Base-by-base conservation (phyloP, 345 rosid species). In the Hypericum androsaemum region DNA sequence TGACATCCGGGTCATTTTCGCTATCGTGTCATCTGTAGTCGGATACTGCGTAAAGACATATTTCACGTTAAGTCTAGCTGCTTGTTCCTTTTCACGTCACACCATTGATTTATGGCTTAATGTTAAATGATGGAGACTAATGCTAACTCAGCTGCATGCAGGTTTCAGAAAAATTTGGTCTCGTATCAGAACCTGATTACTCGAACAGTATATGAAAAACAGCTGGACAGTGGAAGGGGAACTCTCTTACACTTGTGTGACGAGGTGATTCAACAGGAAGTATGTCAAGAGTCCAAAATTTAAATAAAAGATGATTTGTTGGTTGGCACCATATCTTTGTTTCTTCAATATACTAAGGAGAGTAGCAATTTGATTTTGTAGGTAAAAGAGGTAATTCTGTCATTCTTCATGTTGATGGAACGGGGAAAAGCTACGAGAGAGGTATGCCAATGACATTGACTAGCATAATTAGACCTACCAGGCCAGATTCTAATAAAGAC, bases 11-110 rank as follows among this genome's bases (percentile, higher is more conserved):
- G 97, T 92, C 64, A 82, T 82, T 53, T 56, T 80, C 61, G 98
- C 98, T 41, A 55, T 90, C 56, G 66, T 90, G 39, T 85, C 98
- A 52, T 78, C 98, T 3, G 90, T 92, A 72, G 53, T 92, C 60
- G 98, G 97, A 61, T 92, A 92, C 67, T 75, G 87, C 72, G 98
- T 88, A 6, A 92, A 92, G 75, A 92, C 90, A 65, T 92, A 92
- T 72, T 92, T 92, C 83, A 88, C 98, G 97, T 92, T 60, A 74
- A 77, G 82, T 76, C 59, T 58, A 68, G 60, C 47, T 35, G 12
- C 6, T 13, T 39, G 32, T 38, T 12, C 14, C 13, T 13, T 11
- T 50, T 43, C 47, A 14, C n/a, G 2, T 47, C 12, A 28, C 15
- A 28, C 15, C 44, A 28, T 28, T 43, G 12, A 37, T 52, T 41